Conservation (phyloP, 345 rosid species). For the Psidium guajava region DNA sequence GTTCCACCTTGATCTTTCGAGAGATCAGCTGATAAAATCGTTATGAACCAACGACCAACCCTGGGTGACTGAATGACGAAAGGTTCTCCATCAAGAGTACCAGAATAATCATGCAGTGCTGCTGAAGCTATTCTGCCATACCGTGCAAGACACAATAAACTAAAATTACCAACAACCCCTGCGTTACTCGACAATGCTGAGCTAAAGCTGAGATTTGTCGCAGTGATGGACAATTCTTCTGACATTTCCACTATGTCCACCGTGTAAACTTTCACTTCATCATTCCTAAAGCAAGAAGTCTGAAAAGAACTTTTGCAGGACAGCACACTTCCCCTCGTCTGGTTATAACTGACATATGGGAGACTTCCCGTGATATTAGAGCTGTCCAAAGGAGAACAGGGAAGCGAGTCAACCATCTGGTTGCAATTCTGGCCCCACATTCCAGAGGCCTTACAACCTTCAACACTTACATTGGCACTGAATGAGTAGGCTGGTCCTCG, state of each 20-base stretch:
- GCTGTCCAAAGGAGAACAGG: constrained; percentile 40
- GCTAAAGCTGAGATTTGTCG: constrained; percentile 20
- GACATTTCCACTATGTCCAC: constrained; percentile 48
- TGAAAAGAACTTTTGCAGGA: constrained; percentile 47
- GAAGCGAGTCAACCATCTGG: constrained; percentile 60
- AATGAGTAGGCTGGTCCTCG: constrained; percentile 64
- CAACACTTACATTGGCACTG: constrained; percentile 69
- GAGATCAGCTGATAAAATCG: constrained; percentile 36
- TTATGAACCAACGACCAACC: constrained; percentile 77
- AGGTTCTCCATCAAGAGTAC: constrained; percentile 39
- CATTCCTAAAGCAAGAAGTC: constrained; percentile 41
- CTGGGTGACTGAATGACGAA: constrained; percentile 54
- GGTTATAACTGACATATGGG: constrained; percentile 11
- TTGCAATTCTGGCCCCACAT: constrained; percentile 86
- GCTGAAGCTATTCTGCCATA: constrained; percentile 70
- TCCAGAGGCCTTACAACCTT: constrained; percentile 68
- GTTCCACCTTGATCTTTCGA: constrained; percentile 21
- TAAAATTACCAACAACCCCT: constrained; percentile 10
- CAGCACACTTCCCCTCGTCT: constrained; percentile 25
- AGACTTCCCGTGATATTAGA: constrained; percentile 10
- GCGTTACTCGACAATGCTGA: constrained; percentile 19
- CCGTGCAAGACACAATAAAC: constrained; percentile 55
- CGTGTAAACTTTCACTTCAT: constrained; percentile 51
- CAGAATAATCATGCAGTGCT: constrained; percentile 60
- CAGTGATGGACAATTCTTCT: constrained; percentile 46